A percentile compares a stretch with the other conserved stretches of the same genome.
These are phyloP conservation scores for Pholiota microspora DNA, from an alignment of 768 basidiomycete species.

Conservation along the genomic window DNA sequence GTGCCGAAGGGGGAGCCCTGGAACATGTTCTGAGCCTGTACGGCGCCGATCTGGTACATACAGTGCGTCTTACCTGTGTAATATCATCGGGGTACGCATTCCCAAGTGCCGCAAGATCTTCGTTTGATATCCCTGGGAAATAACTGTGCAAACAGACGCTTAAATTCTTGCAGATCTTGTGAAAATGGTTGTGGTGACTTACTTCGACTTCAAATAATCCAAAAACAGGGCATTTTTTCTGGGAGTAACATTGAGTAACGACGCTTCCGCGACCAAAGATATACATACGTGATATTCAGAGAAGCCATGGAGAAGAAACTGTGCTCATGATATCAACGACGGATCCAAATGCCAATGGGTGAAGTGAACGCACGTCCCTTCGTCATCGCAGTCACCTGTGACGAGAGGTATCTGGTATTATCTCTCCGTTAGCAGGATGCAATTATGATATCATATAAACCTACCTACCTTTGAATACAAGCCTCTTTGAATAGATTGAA, in stretches of 20 bases:
- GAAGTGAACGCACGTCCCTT: constrained; percentile 38
- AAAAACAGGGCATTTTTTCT: constrained; percentile 20
- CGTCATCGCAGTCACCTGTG: constrained; percentile 57
- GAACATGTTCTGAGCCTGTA: no score
- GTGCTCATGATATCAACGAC: no score
- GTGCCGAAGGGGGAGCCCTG: constrained; percentile 57
- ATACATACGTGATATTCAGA: constrained; percentile 13
- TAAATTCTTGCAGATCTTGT: no score
- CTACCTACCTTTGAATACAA: constrained; percentile 9
- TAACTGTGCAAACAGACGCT: constrained; percentile 18
- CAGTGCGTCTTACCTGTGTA: constrained; percentile 8
- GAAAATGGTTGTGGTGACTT: no score
- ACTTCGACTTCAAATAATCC: constrained; percentile 16
- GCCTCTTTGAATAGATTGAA: constrained; percentile 42
- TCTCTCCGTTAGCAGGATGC: no score
- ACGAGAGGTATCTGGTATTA: constrained; percentile 41
- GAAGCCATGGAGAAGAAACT: constrained; percentile 13
- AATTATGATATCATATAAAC: no score
- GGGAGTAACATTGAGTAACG: no score
- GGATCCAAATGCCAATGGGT: no score
- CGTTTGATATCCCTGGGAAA: constrained; percentile 27
- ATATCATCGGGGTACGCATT: constrained; percentile 37
- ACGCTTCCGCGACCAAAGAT: no score
- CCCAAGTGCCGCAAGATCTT: constrained; percentile 28
- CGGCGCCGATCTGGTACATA: no score